A percentile compares a stretch with the other conserved stretches of the same genome.
These are phyloP conservation scores for Coemansia sp. DNA, from an alignment of 192 early-diverging fungal species.

Conservation along the genomic window DNA sequence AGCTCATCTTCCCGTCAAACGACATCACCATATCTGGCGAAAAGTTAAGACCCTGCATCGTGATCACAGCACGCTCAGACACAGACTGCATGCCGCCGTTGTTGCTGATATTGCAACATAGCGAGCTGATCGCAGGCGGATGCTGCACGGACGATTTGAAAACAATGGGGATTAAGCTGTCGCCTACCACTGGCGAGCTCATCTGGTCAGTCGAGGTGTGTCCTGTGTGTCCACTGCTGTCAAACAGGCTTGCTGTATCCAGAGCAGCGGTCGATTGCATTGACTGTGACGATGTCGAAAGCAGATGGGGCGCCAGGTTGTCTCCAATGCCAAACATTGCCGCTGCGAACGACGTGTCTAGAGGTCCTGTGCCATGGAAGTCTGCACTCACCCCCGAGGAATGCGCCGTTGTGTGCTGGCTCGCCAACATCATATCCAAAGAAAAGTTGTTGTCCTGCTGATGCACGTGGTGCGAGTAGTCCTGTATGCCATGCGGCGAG, in stretches of 20 bases:
- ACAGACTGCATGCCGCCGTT: slow-evolving; percentile 12
- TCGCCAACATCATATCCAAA: slow-evolving; percentile 39
- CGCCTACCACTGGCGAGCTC: slow-evolving; percentile 9
- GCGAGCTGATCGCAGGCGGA: slow-evolving; percentile 36
- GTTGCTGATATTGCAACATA: slow-evolving; percentile 16
- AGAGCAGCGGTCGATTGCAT: not conserved
- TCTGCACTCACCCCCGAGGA: slow-evolving; percentile 9
- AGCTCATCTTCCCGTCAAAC: slow-evolving; percentile 62
- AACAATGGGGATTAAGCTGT: slow-evolving; percentile 38
- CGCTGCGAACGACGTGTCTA: slow-evolving; percentile 43
- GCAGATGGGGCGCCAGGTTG: slow-evolving; percentile 14
- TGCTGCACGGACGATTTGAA: slow-evolving; percentile 46
- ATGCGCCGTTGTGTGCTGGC: slow-evolving; percentile 3
- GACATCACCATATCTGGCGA: slow-evolving; percentile 67
- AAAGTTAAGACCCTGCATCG: slow-evolving; percentile 71
- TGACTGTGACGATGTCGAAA: slow-evolving; percentile 11
- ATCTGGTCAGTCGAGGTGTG: not conserved
- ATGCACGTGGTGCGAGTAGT: slow-evolving; percentile 41
- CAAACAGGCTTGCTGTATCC: slow-evolving; percentile 1
- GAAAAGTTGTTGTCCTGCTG: slow-evolving; percentile 19
- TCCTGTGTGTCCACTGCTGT: not conserved
- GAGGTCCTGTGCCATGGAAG: slow-evolving; percentile 11
- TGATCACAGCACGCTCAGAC: slow-evolving; percentile 50
- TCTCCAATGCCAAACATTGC: slow-evolving; percentile 33
- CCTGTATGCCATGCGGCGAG: slow-evolving; percentile 24